Evolutionary conservation across 192 early-diverging fungal genomes (phyloP), one percentile per base, ranked within the genome.

Genomic region (Spinellus fusiger): DNA sequence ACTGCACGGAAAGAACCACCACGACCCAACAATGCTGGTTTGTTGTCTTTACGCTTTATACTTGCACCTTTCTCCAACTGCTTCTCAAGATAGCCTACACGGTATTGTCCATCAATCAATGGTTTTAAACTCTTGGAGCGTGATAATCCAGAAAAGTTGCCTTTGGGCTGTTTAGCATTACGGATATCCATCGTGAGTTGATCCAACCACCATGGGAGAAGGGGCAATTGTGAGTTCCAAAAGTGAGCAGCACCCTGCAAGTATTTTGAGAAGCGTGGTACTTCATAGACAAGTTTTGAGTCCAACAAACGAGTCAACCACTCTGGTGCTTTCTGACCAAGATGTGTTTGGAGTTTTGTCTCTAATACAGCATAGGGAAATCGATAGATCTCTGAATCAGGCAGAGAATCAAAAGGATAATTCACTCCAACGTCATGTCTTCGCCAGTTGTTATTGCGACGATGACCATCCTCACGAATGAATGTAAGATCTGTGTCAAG

Each of bases 401-500:
- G 76, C n/a, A 83, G 69, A 47, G 91, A 66, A 54, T 95, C 76
- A 73, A 96, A 96, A 4, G 90, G 87, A 55, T 84, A 84, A 49
- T 89, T 81, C 28, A 87, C 77, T 20, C 81, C 84, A 55, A 90
- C 84, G 68, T 99, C 94, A 33, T 79, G 83, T 34, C 95, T 86
- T 49, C 94, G 86, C 97, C 97, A 99, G 78, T 92, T 90, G 58
- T 78, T 70, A 9, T 86, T 87, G 8, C 85, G 80, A 27, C 97
- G 86, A 26, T 70, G 56, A 54, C 80, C 82, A 75, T 99, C 97
- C 67, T 99, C 97, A 28, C 97, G 93, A 62, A 96, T 89, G 83
- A 98, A 91, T 50, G 89, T 88, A 46, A 99, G 75, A 64, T 99
- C 93, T 0, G 95, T 94, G 73, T 99, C 97, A 4, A 99, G 78